Evolutionary conservation across 2,329 filamentous ascomycete genomes (phyloP), one percentile per base, ranked within the genome.

Genomic region (Mycosphaerella sp.): DNA sequence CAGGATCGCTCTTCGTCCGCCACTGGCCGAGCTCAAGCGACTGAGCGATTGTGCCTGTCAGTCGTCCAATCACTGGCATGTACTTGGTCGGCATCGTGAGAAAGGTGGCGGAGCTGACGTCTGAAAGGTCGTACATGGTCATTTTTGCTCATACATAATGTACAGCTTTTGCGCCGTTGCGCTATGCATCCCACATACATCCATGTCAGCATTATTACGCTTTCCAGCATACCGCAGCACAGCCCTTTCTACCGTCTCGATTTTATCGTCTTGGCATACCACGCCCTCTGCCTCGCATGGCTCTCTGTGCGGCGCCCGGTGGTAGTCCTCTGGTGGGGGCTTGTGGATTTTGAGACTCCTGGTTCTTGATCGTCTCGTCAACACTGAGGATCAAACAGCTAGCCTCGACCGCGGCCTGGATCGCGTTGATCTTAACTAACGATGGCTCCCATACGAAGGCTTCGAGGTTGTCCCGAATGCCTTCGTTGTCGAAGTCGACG

Each of bases 381-480:
- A 98, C 93, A 63, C 89, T 86, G 64, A 98, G 75, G 61, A 98
- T 97, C 75, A 98, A 74, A 75, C 93, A 98, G 62, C 86, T 87
- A 17, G 93, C 93, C 74, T 98, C 93, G 28, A 90, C 90, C 45
- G 93, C 93, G 16, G 93, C 91, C 75, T 95, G 89, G 59, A 98
- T 86, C 61, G 93, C 93, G 71, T 98, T 98, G 71, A 94, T 79
- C 82, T 98, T 98, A 68, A 98, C 87, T 58, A 97, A 76, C 42
- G 87, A 86, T 5, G 93, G 93, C 74, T 98, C 93, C 93, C 93
- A 98, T 37, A 98, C 93, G 70, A 97, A 98, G 50, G 81, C 84
- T 68, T 88, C 86, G 79, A 97, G 85, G 78, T 97, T 97, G 74
- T 98, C 87, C 52, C 88, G 79, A 57, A 96, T 87, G 56, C 90